Evolutionary conservation across 1,284 basidiomycete species (phyloP).

Genomic region (Rhizoctonia solani): DNA sequence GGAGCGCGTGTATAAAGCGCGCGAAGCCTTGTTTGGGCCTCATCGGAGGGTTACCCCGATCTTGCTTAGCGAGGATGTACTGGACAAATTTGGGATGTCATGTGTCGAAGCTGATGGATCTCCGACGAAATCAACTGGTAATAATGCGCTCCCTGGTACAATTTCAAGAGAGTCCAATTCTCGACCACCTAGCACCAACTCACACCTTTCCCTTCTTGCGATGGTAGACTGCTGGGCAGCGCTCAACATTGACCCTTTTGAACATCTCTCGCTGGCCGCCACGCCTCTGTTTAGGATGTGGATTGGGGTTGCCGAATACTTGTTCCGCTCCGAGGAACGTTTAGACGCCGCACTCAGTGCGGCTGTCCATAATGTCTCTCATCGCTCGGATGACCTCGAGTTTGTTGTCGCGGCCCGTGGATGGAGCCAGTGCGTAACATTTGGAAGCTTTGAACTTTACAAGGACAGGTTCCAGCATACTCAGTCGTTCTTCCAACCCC

Average conservation of each 20-base stretch:
- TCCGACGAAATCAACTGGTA: neutral
- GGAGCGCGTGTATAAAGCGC: conserved; percentile 74
- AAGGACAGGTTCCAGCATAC: conserved; percentile 81
- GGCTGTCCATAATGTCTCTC: conserved; percentile 77
- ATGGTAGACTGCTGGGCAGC: conserved; percentile 99
- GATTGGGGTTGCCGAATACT: conserved; percentile 96
- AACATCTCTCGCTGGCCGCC: conserved; percentile 90
- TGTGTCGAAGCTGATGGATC: neutral
- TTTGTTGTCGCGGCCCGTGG: conserved; percentile 95
- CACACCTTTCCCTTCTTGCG: conserved; percentile 92
- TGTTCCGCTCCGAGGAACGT: conserved; percentile 72
- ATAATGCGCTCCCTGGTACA: no score
- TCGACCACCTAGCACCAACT: conserved; percentile 61
- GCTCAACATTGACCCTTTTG: conserved; percentile 86
- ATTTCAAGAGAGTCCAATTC: no score
- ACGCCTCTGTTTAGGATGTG: conserved; percentile 96
- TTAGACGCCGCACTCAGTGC: conserved; percentile 76
- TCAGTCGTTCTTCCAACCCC: conserved; percentile 78
- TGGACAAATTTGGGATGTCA: conserved; percentile 83
- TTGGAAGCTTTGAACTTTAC: conserved; percentile 92
- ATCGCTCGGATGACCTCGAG: conserved; percentile 89
- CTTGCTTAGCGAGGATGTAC: conserved; percentile 81
- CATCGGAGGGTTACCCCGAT: conserved; percentile 61
- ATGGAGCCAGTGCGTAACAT: conserved; percentile 94
- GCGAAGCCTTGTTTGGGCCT: conserved; percentile 77